These are phyloP conservation scores for Rhizophagus clarus DNA, from an alignment of 192 early-diverging fungal species.

Conservation along the genomic window DNA sequence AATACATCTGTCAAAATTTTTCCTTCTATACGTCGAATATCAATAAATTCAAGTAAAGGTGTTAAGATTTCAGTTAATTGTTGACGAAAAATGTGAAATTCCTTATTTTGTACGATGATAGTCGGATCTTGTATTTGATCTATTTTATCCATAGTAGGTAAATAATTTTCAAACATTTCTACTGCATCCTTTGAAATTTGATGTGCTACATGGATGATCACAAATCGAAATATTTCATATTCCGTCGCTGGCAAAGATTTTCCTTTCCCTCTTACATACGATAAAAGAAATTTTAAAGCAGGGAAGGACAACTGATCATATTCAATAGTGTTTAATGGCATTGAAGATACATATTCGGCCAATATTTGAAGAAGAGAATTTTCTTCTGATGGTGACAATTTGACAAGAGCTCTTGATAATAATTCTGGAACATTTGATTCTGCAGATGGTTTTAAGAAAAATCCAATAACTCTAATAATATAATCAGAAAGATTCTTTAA, in stretches of 20 bases:
- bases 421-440: background rate
- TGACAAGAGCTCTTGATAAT: background rate
- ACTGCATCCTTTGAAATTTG: background rate
- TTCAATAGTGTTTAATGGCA: background rate
- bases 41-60: background rate
- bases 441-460: background rate
- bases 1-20: background rate
- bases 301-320: background rate
- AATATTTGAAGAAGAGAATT: background rate
- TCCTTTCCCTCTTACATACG: background rate
- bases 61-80: background rate
- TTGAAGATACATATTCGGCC: background rate
- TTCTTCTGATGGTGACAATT: background rate
- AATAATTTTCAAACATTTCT: background rate
- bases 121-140: background rate
- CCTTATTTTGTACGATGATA: background rate
- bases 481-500: background rate
- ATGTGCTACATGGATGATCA: background rate
- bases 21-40: background rate
- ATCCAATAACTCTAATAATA: background rate
- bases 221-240: conserved; percentile 5
- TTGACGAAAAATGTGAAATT: background rate
- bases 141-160: background rate
- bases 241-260: conserved; percentile 10
- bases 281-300: conserved; percentile 6